Conservation (phyloP, 2,329 filamentous ascomycete genomes). For the Cordyceps tenuipes region DNA sequence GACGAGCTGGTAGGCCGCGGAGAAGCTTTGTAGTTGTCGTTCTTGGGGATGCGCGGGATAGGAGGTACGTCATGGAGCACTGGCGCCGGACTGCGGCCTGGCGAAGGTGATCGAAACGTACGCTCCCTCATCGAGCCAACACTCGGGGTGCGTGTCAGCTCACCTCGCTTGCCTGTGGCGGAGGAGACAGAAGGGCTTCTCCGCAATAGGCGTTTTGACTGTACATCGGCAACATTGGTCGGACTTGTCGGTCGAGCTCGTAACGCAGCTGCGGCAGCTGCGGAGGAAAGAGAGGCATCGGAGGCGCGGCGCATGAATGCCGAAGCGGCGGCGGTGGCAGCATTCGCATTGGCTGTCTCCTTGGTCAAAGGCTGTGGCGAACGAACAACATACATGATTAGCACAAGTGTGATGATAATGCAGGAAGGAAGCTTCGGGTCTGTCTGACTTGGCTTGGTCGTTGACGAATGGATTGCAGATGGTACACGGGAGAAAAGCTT, state of each 20-base stretch:
- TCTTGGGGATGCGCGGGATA: constrained; percentile 62
- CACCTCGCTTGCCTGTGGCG: constrained; percentile 39
- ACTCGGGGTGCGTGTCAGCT: constrained; percentile 59
- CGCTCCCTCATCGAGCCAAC: constrained; percentile 79
- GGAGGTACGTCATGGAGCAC: constrained; percentile 52
- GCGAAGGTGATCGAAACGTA: constrained; percentile 75
- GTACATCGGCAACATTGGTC: constrained; percentile 70
- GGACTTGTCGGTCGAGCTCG: constrained; percentile 70
- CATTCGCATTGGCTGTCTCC: constrained; percentile 60
- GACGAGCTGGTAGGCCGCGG: constrained; percentile 15
- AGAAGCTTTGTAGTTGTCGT: constrained; percentile 23
- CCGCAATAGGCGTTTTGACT: constrained; percentile 77
- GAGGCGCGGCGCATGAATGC: constrained; percentile 65
- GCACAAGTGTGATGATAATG: constrained; percentile 7
- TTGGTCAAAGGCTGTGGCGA: constrained; percentile 51
- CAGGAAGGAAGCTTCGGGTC: not conserved
- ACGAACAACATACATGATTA: constrained; percentile 18
- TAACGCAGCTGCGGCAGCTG: constrained; percentile 79
- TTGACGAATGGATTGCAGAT: not conserved
- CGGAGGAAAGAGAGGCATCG: constrained; percentile 61
- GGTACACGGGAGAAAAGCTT: constrained; percentile 4
- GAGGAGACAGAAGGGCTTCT: constrained; percentile 67
- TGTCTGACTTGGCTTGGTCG: not conserved
- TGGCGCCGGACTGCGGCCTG: constrained; percentile 33
- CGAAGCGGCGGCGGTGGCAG: constrained; percentile 70